Evolutionary conservation across 2,329 filamentous ascomycete genomes (phyloP), one percentile per base, ranked within the genome.

Genomic region (Rosellinia necatrix): DNA sequence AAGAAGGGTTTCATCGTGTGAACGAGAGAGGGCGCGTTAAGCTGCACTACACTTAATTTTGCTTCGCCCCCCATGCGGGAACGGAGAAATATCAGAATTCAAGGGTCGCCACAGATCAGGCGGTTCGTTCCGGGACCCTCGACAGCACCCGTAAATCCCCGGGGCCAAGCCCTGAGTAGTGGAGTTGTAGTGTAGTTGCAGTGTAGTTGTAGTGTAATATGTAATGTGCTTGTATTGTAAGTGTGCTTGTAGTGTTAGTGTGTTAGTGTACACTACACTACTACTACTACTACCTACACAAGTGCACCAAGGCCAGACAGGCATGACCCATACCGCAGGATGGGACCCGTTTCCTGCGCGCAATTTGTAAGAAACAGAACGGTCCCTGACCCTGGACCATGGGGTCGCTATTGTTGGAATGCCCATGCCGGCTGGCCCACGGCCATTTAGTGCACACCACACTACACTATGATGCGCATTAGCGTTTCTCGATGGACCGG

Each of bases 401-500:
- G 29, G 10, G 17, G 15, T 42, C 25, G 15, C 42, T 42, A 32
- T 41, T 29, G 12, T 29, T 27, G 37, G 37, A 21, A 29, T 55
- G 19, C 17, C 37, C 38, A 27, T 21, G 19, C 49, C 10, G 22
- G 40, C 27, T 38, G 35, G n/a, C n/a, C n/a, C n/a, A n/a, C n/a
- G n/a, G n/a, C n/a, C n/a, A n/a, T n/a, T n/a, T n/a, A n/a, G n/a
- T n/a, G n/a, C n/a, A n/a, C n/a, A n/a, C n/a, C n/a, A n/a, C n/a
- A n/a, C n/a, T n/a, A n/a, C n/a, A n/a, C n/a, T n/a, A 49, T 58
- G 55, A 49, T 57, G 32, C 49, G 55, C 44, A 58, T 58, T 47
- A 58, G 55, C 38, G 55, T 40, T 19, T 19, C 21, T 38, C 17
- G 30, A 42, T 42, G 34, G 37, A 29, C 44, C 49, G 46, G 55